Conservation (phyloP, 805 yeast genomes). For the Lipomyces yamadae region DNA sequence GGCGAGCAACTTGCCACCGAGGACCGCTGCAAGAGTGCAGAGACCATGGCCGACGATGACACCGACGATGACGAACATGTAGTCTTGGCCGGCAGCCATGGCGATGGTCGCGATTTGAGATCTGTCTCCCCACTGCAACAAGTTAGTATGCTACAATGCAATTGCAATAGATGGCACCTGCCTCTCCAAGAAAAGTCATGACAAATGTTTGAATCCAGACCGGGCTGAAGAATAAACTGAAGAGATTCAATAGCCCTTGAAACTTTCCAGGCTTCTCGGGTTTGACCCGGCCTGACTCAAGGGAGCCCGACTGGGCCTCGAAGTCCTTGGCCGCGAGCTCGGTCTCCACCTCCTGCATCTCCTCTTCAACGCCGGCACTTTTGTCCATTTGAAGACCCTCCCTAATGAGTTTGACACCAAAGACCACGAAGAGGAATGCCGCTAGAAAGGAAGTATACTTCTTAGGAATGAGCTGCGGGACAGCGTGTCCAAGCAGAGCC, state of each 20-base stretch:
- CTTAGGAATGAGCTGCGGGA: slow-evolving; percentile 82
- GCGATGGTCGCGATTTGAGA: slow-evolving; percentile 98
- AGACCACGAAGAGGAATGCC: slow-evolving; percentile 75
- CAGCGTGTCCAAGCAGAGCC: slow-evolving; percentile 88
- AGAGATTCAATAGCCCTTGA: slow-evolving; percentile 58
- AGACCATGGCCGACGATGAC: slow-evolving; percentile 86
- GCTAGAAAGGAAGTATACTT: slow-evolving; percentile 82
- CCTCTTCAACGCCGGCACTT: slow-evolving; percentile 88
- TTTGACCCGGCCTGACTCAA: slow-evolving; percentile 61
- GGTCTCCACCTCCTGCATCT: slow-evolving; percentile 94
- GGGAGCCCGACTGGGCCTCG: slow-evolving; percentile 53
- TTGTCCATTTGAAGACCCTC: slow-evolving; percentile 84
- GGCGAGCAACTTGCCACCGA: slow-evolving; percentile 91
- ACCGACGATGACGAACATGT: slow-evolving; percentile 86
- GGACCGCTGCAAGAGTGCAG: slow-evolving; percentile 88
- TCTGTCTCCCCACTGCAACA: slow-evolving; percentile 84
- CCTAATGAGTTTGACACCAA: slow-evolving; percentile 67
- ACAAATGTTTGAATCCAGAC: slow-evolving; percentile 91
- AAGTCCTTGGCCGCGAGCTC: slow-evolving; percentile 74
- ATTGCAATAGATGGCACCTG: slow-evolving; percentile 4
- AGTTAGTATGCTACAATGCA: not conserved
- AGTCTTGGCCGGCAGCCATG: slow-evolving; percentile 95
- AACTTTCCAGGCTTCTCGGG: slow-evolving; percentile 14
- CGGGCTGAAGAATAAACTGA: slow-evolving; percentile 75
- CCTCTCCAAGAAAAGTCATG: slow-evolving; percentile 94